These are phyloP conservation scores for Golubevia sp. DNA, from an alignment of 1,284 basidiomycete genomes.

Conservation along the genomic window DNA sequence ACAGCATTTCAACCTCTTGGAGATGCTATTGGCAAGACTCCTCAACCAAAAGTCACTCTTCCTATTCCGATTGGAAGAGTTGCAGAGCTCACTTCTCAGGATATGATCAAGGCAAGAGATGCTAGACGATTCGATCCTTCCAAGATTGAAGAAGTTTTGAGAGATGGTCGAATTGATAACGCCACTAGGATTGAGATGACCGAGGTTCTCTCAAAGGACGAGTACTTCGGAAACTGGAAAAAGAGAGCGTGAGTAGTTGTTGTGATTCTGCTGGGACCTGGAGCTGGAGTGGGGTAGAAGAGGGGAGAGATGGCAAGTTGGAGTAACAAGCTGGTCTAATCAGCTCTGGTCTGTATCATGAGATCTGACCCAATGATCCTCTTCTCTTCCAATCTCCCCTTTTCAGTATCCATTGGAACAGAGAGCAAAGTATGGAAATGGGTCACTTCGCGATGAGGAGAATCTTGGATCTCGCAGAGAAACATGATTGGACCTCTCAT, in stretches of 20 bases:
- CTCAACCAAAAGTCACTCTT: constrained; percentile 24
- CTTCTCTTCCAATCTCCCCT: background rate
- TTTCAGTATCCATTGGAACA: constrained; percentile 35
- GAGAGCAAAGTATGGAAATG: constrained; percentile 47
- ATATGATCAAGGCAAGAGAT: constrained; percentile 32
- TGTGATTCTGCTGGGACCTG: background rate
- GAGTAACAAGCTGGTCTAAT: no score
- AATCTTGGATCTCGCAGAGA: constrained; percentile 37
- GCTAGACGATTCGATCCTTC: constrained; percentile 34
- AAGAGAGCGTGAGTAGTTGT: constrained; percentile 28
- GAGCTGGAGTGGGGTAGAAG: no score
- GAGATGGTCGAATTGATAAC: constrained; percentile 47
- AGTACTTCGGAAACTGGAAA: constrained; percentile 48
- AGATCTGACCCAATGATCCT: no score
- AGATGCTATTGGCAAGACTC: no score
- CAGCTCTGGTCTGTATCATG: no score
- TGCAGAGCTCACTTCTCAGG: constrained; percentile 31
- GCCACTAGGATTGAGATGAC: constrained; percentile 33
- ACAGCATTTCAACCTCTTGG: no score
- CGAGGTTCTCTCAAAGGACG: constrained; percentile 28
- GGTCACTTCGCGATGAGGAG: constrained; percentile 46
- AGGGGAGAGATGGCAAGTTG: no score
- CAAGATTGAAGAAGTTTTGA: constrained; percentile 40
- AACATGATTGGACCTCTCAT: constrained; percentile 45
- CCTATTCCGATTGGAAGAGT: constrained; percentile 44